Evolutionary conservation across 768 basidiomycete genomes (phyloP).

Genomic region (Boletus subparvulus): DNA sequence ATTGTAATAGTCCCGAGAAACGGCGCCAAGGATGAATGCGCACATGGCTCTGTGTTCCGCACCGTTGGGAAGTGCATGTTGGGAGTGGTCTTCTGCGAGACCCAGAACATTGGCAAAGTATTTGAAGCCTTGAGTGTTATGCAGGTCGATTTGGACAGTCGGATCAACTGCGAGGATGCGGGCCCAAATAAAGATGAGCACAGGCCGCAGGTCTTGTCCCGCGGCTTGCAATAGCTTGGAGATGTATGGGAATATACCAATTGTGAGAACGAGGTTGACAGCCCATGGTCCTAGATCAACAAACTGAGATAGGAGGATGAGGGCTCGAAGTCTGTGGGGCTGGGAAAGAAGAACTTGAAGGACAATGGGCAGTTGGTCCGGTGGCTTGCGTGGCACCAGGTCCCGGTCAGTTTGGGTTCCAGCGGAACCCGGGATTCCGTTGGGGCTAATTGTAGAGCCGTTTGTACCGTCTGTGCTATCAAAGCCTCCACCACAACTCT

Average conservation of each 20-base stretch:
- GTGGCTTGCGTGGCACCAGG: conserved; percentile 85
- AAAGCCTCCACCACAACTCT: conserved; percentile 35
- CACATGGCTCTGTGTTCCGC: conserved; percentile 99
- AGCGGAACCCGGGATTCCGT: conserved; percentile 4
- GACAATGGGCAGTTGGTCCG: conserved; percentile 96
- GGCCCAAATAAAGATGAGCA: conserved; percentile 98
- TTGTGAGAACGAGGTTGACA: conserved; percentile 90
- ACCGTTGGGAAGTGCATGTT: conserved; percentile 76
- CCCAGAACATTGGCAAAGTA: conserved; percentile 83
- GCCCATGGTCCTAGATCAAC: conserved; percentile 99
- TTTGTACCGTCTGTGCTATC: conserved; percentile 21
- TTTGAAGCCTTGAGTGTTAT: conserved; percentile 76
- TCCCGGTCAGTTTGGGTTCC: conserved; percentile 30
- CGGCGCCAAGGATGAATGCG: conserved; percentile 89
- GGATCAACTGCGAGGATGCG: conserved; percentile 96
- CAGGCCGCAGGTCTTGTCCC: conserved; percentile 92
- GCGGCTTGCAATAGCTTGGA: conserved; percentile 94
- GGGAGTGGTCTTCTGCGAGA: conserved; percentile 56
- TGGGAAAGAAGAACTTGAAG: conserved; percentile 96
- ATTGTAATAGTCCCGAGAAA: conserved; percentile 83
- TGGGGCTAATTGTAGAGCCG: conserved; percentile 17
- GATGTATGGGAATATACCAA: conserved; percentile 99
- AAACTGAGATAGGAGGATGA: conserved; percentile 94
- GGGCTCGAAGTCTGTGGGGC: conserved; percentile 90
- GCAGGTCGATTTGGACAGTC: conserved; percentile 86